Percentiles rank a stretch among this genome's conserved stretches.
Evolutionary conservation across 805 yeast species (phyloP).

Genomic region (Maudiozyma barnettii): DNA sequence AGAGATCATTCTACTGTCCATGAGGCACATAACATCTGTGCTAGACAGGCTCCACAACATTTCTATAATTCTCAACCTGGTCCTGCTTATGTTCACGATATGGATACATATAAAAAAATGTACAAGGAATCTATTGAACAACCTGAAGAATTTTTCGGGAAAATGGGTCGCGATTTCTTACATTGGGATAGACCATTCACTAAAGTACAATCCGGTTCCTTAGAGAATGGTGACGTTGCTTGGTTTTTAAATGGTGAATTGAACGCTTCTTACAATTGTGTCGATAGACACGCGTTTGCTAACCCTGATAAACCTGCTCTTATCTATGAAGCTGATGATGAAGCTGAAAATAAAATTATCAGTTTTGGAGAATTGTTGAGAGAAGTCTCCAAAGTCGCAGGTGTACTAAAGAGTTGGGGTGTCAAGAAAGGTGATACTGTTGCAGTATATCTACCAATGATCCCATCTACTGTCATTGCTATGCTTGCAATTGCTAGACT

Average conservation of each 20-base stretch:
- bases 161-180: conserved; percentile 61
- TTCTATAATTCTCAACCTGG: conserved; percentile 34
- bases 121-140: conserved; percentile 71
- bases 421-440: conserved; percentile 92
- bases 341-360: conserved; percentile 56
- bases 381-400: conserved; percentile 81
- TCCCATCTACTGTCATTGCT: conserved; percentile 92
- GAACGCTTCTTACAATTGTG: conserved; percentile 89
- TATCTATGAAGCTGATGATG: conserved; percentile 92
- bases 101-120: conserved; percentile 63
- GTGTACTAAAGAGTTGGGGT: conserved; percentile 74
- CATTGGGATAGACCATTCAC: conserved; percentile 69
- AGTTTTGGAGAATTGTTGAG: conserved; percentile 81
- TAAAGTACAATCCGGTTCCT: conserved; percentile 43
- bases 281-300: conserved; percentile 87
- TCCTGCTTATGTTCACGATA: conserved; percentile 40
- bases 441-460: conserved; percentile 95
- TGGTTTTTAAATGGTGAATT: conserved; percentile 93
- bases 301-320: conserved; percentile 79
- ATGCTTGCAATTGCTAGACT: conserved; percentile 86
- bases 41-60: conserved; percentile 32
- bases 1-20: conserved; percentile 32
- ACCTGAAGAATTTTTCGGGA: conserved; percentile 78
- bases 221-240: conserved; percentile 69
- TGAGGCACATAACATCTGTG: conserved; percentile 31